These are phyloP conservation scores for Cokeromyces recurvatus DNA, from an alignment of 371 early-diverging fungal species.

Conservation along the genomic window DNA sequence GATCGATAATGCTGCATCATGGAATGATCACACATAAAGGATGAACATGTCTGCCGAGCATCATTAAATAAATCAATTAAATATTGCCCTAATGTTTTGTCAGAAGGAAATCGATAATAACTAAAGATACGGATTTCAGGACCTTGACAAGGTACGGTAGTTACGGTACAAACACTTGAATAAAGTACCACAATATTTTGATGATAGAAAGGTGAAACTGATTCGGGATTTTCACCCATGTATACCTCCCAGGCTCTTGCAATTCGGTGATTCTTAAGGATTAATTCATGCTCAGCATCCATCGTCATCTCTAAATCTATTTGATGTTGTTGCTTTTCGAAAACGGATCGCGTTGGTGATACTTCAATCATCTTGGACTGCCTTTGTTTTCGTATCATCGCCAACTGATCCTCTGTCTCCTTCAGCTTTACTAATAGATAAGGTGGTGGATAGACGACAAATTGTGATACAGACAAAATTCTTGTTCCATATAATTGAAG, in stretches of 20 bases:
- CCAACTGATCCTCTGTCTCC: slow-evolving; percentile 54
- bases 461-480: slow-evolving; percentile 82
- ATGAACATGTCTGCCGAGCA: slow-evolving; percentile 61
- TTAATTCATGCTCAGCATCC: slow-evolving; percentile 44
- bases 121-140: slow-evolving; percentile 80
- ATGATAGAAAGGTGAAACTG: slow-evolving; percentile 66
- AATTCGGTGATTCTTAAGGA: slow-evolving; percentile 45
- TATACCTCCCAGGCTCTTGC: slow-evolving; percentile 54
- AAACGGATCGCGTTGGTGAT: slow-evolving; percentile 23
- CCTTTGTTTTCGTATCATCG: slow-evolving; percentile 11
- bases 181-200: slow-evolving; percentile 76
- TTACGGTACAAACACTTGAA: slow-evolving; percentile 63
- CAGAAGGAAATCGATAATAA: slow-evolving; percentile 75
- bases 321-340: slow-evolving; percentile 19
- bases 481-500: slow-evolving; percentile 57
- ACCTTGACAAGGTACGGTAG: slow-evolving; percentile 70
- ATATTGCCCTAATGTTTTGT: slow-evolving; percentile 87
- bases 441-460: slow-evolving; percentile 81
- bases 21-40: slow-evolving; percentile 71
- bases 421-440: slow-evolving; percentile 69
- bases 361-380: slow-evolving; percentile 9
- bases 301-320: neutral
- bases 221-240: slow-evolving; percentile 53
- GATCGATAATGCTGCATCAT: slow-evolving; percentile 77
- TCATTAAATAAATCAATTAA: slow-evolving; percentile 79